Evolutionary conservation across 179 eudicot genomes (phyloP).

Genomic region (Nepenthes alata): DNA sequence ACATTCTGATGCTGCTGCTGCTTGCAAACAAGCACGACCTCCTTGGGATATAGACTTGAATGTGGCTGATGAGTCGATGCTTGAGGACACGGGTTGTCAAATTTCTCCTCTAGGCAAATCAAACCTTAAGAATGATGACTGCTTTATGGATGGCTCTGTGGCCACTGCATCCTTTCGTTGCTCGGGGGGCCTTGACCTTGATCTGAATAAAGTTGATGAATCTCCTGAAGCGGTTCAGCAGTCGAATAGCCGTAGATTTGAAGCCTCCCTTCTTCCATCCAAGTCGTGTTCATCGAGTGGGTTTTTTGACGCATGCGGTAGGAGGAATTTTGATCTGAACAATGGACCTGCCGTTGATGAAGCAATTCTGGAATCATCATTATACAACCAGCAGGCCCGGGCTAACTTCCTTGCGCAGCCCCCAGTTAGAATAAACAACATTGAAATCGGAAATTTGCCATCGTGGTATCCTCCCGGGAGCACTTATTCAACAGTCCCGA

Average conservation of each 20-base stretch:
- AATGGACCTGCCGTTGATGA: constrained; percentile 68
- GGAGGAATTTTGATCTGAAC: constrained; percentile 77
- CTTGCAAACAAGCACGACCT: constrained; percentile 23
- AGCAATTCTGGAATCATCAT: constrained; percentile 18
- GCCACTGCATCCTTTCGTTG: constrained; percentile 10
- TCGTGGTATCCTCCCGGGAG: constrained; percentile 58
- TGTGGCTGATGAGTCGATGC: constrained; percentile 60
- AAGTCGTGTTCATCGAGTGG: constrained; percentile 22
- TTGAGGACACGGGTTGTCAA: constrained; percentile 37
- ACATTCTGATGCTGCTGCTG: constrained; percentile 15
- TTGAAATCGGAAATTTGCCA: constrained; percentile 31
- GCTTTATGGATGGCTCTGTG: not conserved
- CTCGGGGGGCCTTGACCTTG: constrained; percentile 61
- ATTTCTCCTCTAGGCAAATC: constrained; percentile 14
- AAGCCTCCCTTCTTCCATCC: constrained; percentile 14
- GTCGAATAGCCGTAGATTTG: constrained; percentile 17
- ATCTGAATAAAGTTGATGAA: constrained; percentile 68
- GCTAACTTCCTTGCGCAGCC: constrained; percentile 22
- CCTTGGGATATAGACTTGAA: constrained; percentile 44
- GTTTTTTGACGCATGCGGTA: constrained; percentile 29
- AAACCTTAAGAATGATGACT: not conserved
- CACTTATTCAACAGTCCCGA: constrained; percentile 36
- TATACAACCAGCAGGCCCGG: constrained; percentile 14
- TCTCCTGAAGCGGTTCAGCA: constrained; percentile 36
- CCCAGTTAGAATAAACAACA: constrained; percentile 35